Percentiles rank a stretch among this genome's conserved stretches.
phyloP scores from a whole-genome alignment of 768 basidiomycete genomes.

The Ephemerocybe angulata region DNA sequence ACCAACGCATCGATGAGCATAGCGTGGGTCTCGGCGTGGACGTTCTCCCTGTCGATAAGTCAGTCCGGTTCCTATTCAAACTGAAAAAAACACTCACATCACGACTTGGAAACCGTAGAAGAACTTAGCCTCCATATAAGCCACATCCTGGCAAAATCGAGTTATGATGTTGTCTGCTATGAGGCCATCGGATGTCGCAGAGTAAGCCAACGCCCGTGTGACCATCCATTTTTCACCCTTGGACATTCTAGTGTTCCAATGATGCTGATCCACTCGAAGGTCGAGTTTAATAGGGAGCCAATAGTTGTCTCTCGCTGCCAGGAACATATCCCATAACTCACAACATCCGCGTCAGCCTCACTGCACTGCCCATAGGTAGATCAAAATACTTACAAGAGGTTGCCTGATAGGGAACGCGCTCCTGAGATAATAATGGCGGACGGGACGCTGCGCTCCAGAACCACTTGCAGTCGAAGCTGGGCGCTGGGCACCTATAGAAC shows the following conservation, averaged over 20 bases:
- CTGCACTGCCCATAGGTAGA: too few species aligned
- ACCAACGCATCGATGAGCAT: neutral
- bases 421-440: too few species aligned
- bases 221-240: neutral
- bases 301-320: neutral
- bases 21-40: neutral
- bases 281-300: neutral
- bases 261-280: neutral
- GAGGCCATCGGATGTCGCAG: neutral
- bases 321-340: neutral
- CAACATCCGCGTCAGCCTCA: too few species aligned
- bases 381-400: too few species aligned
- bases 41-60: neutral
- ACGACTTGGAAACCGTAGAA: neutral
- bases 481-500: too few species aligned
- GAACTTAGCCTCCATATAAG: neutral
- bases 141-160: neutral
- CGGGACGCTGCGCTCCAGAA: too few species aligned
- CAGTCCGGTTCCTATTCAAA: too few species aligned
- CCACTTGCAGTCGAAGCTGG: too few species aligned
- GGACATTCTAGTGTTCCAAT: neutral
- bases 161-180: neutral
- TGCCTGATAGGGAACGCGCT: too few species aligned
- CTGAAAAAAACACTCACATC: too few species aligned
- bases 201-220: neutral